Conservation (phyloP, 805 yeast species). For the Scheffersomyces ergatensis region DNA sequence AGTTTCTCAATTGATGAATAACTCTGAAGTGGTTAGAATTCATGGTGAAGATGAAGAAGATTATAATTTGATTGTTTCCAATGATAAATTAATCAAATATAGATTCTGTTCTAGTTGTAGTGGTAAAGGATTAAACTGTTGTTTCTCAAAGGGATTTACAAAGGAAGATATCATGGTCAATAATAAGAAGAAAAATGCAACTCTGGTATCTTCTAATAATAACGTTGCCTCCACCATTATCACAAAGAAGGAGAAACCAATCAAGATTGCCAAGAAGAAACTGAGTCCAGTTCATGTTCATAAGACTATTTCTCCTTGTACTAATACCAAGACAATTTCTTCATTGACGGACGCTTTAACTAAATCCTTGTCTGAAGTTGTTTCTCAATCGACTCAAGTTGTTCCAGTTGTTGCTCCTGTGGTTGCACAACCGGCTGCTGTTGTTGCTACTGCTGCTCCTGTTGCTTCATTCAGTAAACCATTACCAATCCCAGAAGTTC, state of each 20-base stretch:
- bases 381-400: neutral
- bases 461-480: too few species aligned
- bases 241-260: conserved; percentile 10
- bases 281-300: too few species aligned
- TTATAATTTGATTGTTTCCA: conserved; percentile 14
- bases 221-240: conserved; percentile 5
- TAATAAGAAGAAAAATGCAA: conserved; percentile 21
- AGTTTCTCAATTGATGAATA: neutral
- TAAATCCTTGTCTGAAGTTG: conserved; percentile 6
- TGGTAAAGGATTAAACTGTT: conserved; percentile 44
- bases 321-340: conserved; percentile 5
- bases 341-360: conserved; percentile 8
- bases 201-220: neutral
- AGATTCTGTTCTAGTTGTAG: conserved; percentile 56
- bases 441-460: too few species aligned
- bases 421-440: too few species aligned
- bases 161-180: conserved; percentile 52
- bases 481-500: neutral
- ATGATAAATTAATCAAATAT: conserved; percentile 45
- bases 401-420: too few species aligned
- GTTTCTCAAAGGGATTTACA: conserved; percentile 64
- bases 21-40: neutral
- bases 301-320: too few species aligned
- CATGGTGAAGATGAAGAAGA: conserved; percentile 3
- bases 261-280: neutral